Evolutionary conservation across 352 stramenopile genomes (phyloP).

Genomic region (Phytophthora fragariaefolia): DNA sequence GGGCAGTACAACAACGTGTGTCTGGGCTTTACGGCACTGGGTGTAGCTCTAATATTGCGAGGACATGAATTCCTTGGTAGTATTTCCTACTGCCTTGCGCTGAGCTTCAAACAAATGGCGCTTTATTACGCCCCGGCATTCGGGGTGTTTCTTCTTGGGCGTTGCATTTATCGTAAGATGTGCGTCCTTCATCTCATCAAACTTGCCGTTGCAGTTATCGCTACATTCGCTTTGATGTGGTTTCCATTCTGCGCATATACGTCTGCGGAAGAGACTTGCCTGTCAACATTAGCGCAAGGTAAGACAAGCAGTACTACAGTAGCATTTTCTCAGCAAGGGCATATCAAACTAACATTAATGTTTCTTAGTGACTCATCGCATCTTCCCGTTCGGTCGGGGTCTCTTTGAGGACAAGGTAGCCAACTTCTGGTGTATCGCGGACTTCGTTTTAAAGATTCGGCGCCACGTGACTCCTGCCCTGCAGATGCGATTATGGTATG

Average conservation of each 20-base stretch:
- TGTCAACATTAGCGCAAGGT: slow-evolving; percentile 74
- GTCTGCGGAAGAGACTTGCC: slow-evolving; percentile 50
- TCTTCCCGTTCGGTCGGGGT: slow-evolving; percentile 96
- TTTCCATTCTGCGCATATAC: slow-evolving; percentile 86
- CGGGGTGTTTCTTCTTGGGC: slow-evolving; percentile 93
- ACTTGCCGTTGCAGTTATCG: slow-evolving; percentile 88
- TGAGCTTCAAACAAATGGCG: slow-evolving; percentile 99
- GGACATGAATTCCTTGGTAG: slow-evolving; percentile 85
- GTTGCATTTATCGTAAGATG: slow-evolving; percentile 72
- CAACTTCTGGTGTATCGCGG: slow-evolving; percentile 96
- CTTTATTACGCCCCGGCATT: slow-evolving; percentile 97
- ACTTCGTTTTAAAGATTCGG: slow-evolving; percentile 82
- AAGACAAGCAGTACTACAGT: no score
- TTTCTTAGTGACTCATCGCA: slow-evolving; percentile 85
- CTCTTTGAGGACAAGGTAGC: slow-evolving; percentile 99
- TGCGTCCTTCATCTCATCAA: slow-evolving; percentile 67
- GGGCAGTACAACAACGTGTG: slow-evolving; percentile 97
- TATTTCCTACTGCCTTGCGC: slow-evolving; percentile 91
- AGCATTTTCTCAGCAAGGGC: no score
- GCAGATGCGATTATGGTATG: slow-evolving; percentile 82
- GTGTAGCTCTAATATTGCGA: slow-evolving; percentile 71
- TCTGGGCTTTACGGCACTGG: slow-evolving; percentile 90
- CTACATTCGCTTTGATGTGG: slow-evolving; percentile 92
- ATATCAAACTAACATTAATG: slow-evolving; percentile 5
- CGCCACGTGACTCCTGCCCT: slow-evolving; percentile 48